phyloP scores from a whole-genome alignment of 148 eudicot species.

The Cornus kousa region DNA sequence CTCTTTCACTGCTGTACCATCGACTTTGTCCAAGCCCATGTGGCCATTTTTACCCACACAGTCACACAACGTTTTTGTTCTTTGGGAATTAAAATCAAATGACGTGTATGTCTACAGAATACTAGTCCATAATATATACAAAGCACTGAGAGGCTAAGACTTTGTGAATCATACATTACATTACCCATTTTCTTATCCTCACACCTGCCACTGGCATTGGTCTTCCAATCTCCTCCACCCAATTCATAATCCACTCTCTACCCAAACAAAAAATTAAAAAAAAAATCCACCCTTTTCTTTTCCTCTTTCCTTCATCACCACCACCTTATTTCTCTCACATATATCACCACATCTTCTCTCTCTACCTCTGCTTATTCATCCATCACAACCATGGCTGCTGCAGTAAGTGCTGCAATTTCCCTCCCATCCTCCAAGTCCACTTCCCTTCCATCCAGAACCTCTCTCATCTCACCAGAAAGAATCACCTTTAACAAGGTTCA shows the following conservation, averaged over 20 bases:
- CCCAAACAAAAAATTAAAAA: neutral
- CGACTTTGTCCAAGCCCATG: too few relatives aligned
- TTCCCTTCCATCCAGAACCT: conserved; percentile 50
- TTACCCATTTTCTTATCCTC: conserved; percentile 58
- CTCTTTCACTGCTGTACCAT: too few relatives aligned
- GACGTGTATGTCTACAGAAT: neutral
- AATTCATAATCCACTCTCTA: conserved; percentile 47
- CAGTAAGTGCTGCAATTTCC: conserved; percentile 88
- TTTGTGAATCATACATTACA: conserved; percentile 11
- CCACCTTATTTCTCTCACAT: neutral
- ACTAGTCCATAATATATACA: neutral
- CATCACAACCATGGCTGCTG: conserved; percentile 69
- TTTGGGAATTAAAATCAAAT: neutral
- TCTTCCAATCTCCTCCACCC: conserved; percentile 66
- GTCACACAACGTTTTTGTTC: neutral
- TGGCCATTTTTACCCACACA: neutral
- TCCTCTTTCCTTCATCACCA: neutral
- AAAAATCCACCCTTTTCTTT: neutral
- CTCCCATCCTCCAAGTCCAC: conserved; percentile 73
- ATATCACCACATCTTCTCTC: neutral
- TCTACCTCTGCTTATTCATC: neutral
- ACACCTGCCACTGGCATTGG: conserved; percentile 48
- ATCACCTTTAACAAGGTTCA: conserved; percentile 66
- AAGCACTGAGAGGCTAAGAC: neutral
- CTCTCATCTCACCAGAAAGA: conserved; percentile 50